A percentile compares a stretch with the other conserved stretches of the same genome.
phyloP scores from a whole-genome alignment of 805 yeast genomes.

The Candida dajiaensis region DNA sequence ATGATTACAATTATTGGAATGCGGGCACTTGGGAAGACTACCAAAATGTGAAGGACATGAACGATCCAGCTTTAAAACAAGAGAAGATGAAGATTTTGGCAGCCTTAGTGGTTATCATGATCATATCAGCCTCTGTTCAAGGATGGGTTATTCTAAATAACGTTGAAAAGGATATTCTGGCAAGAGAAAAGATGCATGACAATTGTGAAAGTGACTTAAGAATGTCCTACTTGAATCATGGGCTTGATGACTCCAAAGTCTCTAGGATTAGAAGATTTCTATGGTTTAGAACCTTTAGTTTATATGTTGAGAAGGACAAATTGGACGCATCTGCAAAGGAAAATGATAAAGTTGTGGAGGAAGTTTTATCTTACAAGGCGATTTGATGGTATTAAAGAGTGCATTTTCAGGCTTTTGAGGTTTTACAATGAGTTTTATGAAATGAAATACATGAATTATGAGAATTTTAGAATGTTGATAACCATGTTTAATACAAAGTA shows the following conservation, averaged over 20 bases:
- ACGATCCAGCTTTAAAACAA: conserved; percentile 28
- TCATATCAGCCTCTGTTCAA: conserved; percentile 34
- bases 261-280: conserved; percentile 51
- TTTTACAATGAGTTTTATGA: neutral
- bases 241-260: conserved; percentile 42
- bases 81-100: conserved; percentile 36
- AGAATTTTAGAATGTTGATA: no score
- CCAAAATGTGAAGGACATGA: conserved; percentile 31
- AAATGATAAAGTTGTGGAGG: conserved; percentile 76
- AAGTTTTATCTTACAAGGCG: conserved; percentile 53
- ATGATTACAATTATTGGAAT: conserved; percentile 40
- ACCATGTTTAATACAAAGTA: no score
- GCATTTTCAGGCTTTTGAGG: no score
- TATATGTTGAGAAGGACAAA: conserved; percentile 25
- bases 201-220: conserved; percentile 34
- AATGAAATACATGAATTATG: neutral
- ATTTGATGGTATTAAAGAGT: no score
- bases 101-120: conserved; percentile 34
- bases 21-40: conserved; percentile 65
- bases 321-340: conserved; percentile 39
- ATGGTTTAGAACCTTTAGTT: conserved; percentile 42
- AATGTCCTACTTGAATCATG: conserved; percentile 44
- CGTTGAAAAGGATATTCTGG: conserved; percentile 29
- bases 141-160: conserved; percentile 34
- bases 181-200: conserved; percentile 32